These are phyloP conservation scores for Candida germanica DNA, from an alignment of 805 yeast genomes.

Conservation along the genomic window DNA sequence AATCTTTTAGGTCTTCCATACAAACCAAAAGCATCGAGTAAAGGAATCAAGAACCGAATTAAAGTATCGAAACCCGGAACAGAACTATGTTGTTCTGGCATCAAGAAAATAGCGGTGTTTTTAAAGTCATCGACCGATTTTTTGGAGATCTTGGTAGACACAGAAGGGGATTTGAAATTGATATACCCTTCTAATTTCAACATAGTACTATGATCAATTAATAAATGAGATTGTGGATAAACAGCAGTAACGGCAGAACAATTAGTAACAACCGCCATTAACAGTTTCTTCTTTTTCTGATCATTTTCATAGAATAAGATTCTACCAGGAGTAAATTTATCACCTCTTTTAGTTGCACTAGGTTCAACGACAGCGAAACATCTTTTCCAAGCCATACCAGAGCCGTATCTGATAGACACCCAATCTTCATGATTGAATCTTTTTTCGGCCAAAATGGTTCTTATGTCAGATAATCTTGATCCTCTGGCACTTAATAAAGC, in stretches of 20 bases:
- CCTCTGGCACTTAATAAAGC: conserved; percentile 93
- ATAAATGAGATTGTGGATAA: conserved; percentile 80
- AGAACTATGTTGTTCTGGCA: conserved; percentile 44
- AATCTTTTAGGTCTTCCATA: conserved; percentile 45
- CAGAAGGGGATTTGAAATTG: conserved; percentile 45
- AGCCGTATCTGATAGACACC: conserved; percentile 91
- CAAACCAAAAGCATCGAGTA: conserved; percentile 41
- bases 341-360: conserved; percentile 47
- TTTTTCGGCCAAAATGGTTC: conserved; percentile 79
- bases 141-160: conserved; percentile 32
- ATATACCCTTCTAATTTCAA: conserved; percentile 85
- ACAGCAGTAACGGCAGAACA: conserved; percentile 80
- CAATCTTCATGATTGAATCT: conserved; percentile 88
- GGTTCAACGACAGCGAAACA: conserved; percentile 90
- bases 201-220: conserved; percentile 85
- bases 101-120: conserved; percentile 42
- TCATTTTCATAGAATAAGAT: conserved; percentile 82
- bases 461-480: conserved; percentile 78
- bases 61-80: conserved; percentile 51
- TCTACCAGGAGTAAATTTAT: conserved; percentile 52
- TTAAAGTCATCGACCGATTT: conserved; percentile 30
- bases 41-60: conserved; percentile 40
- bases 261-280: conserved; percentile 74
- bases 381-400: conserved; percentile 97
- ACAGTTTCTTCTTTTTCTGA: conserved; percentile 62